Percentiles rank a stretch among this genome's conserved stretches.
These are phyloP conservation scores for Scenedesmus sp. DNA, from an alignment of 163 green algal species.

Conservation along the genomic window DNA sequence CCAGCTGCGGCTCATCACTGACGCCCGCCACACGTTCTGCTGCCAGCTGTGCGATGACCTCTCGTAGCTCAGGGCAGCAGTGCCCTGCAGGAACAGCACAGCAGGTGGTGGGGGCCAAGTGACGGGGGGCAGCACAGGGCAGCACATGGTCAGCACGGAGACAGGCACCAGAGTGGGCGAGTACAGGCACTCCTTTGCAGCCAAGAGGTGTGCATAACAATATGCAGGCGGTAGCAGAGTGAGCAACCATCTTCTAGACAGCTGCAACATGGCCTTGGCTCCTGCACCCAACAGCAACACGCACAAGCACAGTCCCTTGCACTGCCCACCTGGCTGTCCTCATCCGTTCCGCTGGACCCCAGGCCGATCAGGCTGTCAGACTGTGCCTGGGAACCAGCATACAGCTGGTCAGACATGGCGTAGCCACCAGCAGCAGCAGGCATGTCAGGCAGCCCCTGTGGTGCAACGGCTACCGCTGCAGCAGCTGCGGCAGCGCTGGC, in stretches of 20 bases:
- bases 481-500: not conserved
- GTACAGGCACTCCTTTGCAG: not conserved
- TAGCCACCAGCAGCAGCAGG: not conserved
- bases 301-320: not conserved
- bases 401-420: slow-evolving; percentile 12
- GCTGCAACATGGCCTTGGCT: not conserved
- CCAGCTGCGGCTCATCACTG: slow-evolving; percentile 4
- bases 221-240: not conserved
- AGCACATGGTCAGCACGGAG: not conserved
- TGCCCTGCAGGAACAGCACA: not conserved
- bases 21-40: slow-evolving; percentile 12
- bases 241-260: not conserved
- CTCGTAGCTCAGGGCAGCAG: slow-evolving; percentile 4
- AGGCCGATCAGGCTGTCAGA: slow-evolving; percentile 11
- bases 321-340: not conserved
- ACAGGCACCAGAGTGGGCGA: not conserved
- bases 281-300: not conserved
- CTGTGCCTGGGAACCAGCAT: slow-evolving; percentile 40
- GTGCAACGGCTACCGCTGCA: not conserved
- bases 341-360: not conserved
- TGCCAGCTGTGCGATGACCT: slow-evolving; percentile 24
- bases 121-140: not conserved
- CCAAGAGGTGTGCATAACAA: not conserved
- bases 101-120: not conserved
- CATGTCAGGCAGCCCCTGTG: not conserved